Evolutionary conservation across 169 alveolate species (phyloP).

Genomic region (Babesia ovis): DNA sequence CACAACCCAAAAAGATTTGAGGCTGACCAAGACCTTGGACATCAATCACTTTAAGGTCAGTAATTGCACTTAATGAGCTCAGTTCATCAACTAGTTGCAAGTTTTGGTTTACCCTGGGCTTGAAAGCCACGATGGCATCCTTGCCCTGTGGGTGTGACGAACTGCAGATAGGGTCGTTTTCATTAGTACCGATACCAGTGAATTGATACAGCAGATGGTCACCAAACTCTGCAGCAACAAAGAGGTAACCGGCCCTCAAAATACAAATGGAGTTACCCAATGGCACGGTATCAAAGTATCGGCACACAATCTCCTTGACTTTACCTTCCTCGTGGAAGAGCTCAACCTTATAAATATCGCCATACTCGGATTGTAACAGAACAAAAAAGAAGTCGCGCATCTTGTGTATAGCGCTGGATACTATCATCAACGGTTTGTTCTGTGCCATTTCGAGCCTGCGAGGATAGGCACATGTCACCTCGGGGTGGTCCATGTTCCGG

Average conservation of each 20-base stretch:
- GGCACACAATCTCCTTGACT: conserved; percentile 83
- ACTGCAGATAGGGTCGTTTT: conserved; percentile 84
- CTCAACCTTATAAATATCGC: conserved; percentile 92
- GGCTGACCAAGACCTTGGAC: conserved; percentile 78
- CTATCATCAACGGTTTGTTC: conserved; percentile 85
- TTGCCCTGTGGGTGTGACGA: conserved; percentile 86
- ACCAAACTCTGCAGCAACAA: conserved; percentile 96
- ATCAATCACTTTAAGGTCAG: conserved; percentile 94
- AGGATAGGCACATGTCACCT: conserved; percentile 91
- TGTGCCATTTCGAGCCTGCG: conserved; percentile 89
- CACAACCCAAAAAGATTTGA: conserved; percentile 89
- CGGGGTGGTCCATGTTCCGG: conserved; percentile 91
- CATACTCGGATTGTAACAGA: conserved; percentile 92
- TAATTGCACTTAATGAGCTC: conserved; percentile 91
- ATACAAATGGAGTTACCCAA: conserved; percentile 90
- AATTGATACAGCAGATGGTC: conserved; percentile 89
- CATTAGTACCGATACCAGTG: conserved; percentile 79
- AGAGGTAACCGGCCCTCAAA: conserved; percentile 92
- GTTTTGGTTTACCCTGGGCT: conserved; percentile 88
- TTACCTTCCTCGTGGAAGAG: conserved; percentile 85
- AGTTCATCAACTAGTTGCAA: conserved; percentile 87
- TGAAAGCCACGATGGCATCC: conserved; percentile 87
- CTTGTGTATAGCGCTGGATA: conserved; percentile 88
- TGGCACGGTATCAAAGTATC: conserved; percentile 97
- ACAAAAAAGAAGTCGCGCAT: conserved; percentile 92